phyloP scores from a whole-genome alignment of 306 rosid genomes.

The Prunus campanulata region DNA sequence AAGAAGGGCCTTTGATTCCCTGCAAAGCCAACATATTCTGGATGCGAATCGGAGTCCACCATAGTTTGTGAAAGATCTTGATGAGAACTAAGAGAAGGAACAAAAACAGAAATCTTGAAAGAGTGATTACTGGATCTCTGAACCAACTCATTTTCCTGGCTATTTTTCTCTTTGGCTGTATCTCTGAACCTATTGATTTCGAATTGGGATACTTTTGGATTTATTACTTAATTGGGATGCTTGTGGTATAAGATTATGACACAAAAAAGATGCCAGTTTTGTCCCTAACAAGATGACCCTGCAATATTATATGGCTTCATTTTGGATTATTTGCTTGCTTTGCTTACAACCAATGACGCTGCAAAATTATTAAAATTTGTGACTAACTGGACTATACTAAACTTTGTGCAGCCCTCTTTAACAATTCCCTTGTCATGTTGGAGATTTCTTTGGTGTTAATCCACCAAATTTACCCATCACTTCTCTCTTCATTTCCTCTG shows the following conservation, averaged over 20 bases:
- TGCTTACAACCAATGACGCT: too few species aligned
- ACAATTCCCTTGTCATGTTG: constrained; percentile 22
- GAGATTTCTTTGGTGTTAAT: constrained; percentile 25
- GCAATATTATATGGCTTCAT: too few species aligned
- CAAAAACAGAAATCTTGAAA: neutral
- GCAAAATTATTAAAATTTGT: neutral
- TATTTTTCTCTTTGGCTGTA: neutral
- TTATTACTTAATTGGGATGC: neutral
- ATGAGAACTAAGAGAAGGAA: neutral
- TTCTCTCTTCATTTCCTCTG: too few species aligned
- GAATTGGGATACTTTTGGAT: neutral
- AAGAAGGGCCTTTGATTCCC: constrained; percentile 32
- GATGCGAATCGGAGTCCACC: constrained; percentile 19
- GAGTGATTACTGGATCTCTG: neutral
- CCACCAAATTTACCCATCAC: too few species aligned
- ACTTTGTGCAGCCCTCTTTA: constrained; percentile 4
- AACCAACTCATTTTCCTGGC: neutral
- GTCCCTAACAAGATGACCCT: neutral
- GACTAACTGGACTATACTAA: neutral
- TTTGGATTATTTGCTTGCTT: too few species aligned
- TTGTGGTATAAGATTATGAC: neutral
- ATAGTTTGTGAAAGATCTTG: constrained; percentile 8
- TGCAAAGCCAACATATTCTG: neutral
- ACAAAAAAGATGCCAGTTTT: neutral
- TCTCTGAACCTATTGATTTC: neutral